Percentiles rank a stretch among this genome's conserved stretches.
Evolutionary conservation across 768 basidiomycete genomes (phyloP).

Genomic region (Rhodotorula kratochvilovae): DNA sequence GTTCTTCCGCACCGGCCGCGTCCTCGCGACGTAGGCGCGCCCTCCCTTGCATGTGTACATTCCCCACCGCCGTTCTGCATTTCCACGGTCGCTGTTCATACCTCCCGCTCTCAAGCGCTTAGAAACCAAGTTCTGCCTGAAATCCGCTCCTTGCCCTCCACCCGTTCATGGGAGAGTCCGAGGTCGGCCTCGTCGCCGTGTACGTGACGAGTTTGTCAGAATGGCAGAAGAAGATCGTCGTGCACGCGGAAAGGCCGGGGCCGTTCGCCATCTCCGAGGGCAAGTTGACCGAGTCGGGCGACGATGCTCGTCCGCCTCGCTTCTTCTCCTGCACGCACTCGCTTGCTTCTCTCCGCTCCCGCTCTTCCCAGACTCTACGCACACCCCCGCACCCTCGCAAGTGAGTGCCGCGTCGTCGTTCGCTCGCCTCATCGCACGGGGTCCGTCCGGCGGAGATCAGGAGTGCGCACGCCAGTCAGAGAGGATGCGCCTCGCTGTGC

Average conservation of each 20-base stretch:
- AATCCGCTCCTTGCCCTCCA: too few relatives aligned
- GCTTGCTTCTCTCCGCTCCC: neutral
- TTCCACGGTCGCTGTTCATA: neutral
- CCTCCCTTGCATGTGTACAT: neutral
- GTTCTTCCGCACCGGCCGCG: constrained; percentile 37
- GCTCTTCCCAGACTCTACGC: neutral
- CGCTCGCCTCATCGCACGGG: too few relatives aligned
- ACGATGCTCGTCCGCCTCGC: neutral
- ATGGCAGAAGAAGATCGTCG: neutral
- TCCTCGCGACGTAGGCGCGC: neutral
- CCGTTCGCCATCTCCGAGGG: neutral
- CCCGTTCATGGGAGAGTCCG: too few relatives aligned
- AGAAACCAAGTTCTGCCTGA: too few relatives aligned
- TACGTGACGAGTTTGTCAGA: too few relatives aligned
- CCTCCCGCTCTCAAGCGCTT: too few relatives aligned
- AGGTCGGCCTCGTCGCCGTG: too few relatives aligned
- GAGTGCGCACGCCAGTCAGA: neutral
- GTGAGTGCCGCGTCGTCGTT: neutral
- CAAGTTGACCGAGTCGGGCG: neutral
- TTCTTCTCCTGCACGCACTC: neutral
- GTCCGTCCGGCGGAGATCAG: neutral
- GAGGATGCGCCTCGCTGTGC: too few relatives aligned
- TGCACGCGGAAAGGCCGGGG: too few relatives aligned
- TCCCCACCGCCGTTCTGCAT: neutral
- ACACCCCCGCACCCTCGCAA: neutral